A percentile compares a stretch with the other conserved stretches of the same genome.
Evolutionary conservation across 441 rosid species (phyloP).

Genomic region (Viola pubescens): DNA sequence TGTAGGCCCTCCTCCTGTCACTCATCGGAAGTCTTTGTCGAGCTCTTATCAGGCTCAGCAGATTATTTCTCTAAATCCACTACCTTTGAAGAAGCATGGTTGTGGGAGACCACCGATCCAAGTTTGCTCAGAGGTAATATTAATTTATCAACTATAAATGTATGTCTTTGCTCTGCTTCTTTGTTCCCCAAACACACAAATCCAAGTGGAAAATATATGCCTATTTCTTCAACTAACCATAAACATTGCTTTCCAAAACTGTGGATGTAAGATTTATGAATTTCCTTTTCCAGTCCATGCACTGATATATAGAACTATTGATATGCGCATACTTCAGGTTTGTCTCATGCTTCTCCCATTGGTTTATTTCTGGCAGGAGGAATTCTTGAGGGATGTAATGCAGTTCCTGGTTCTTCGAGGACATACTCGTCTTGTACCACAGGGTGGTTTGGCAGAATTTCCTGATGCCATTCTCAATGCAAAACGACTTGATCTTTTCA

Average conservation of each 20-base stretch:
- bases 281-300: too few relatives aligned
- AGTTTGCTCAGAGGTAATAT: conserved; percentile 85
- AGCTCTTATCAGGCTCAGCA: conserved; percentile 85
- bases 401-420: conserved; percentile 87
- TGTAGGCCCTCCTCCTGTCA: conserved; percentile 41
- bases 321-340: neutral
- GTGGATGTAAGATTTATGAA: too few relatives aligned
- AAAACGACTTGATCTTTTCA: conserved; percentile 90
- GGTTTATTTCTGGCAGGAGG: conserved; percentile 53
- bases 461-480: conserved; percentile 96
- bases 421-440: conserved; percentile 92
- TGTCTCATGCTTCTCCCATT: neutral
- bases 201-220: too few relatives aligned
- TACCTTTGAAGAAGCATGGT: conserved; percentile 92
- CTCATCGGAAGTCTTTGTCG: conserved; percentile 67
- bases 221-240: too few relatives aligned
- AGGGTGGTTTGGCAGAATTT: conserved; percentile 83
- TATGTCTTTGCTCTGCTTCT: neutral
- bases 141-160: conserved; percentile 8
- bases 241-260: too few relatives aligned
- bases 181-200: too few relatives aligned
- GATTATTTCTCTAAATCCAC: conserved; percentile 77
- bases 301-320: neutral
- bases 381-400: conserved; percentile 92
- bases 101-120: conserved; percentile 97